phyloP scores from a whole-genome alignment of 2,329 filamentous ascomycete species.

The Lasiodiplodia citricola region DNA sequence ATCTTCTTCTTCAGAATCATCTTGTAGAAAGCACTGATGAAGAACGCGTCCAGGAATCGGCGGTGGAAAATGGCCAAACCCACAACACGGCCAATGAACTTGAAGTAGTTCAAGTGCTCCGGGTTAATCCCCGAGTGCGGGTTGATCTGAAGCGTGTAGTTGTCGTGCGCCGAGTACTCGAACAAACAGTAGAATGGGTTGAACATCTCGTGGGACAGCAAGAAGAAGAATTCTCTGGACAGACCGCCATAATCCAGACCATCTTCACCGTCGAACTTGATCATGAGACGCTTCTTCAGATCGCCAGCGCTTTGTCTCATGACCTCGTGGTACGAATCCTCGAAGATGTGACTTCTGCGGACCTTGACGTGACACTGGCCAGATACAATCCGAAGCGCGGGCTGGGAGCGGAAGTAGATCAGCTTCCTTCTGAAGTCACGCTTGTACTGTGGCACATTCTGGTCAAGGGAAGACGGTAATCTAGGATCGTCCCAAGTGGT shows the following conservation, averaged over 20 bases:
- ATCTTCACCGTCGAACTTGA: slow-evolving; percentile 99
- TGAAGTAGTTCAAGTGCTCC: slow-evolving; percentile 99
- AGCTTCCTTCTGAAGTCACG: slow-evolving; percentile 97
- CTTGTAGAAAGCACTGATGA: slow-evolving; percentile 98
- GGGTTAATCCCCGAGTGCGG: slow-evolving; percentile 99
- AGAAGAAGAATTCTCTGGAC: slow-evolving; percentile 98
- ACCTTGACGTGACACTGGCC: slow-evolving; percentile 99
- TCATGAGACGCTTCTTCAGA: slow-evolving; percentile 98
- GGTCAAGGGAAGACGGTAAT: slow-evolving; percentile 91
- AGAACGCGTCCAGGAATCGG: slow-evolving; percentile 97
- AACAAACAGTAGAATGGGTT: slow-evolving; percentile 99
- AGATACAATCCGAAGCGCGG: slow-evolving; percentile 90
- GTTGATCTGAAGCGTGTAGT: slow-evolving; percentile 99
- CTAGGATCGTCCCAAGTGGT: slow-evolving; percentile 99
- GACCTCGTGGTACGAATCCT: slow-evolving; percentile 98
- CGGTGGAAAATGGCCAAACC: slow-evolving; percentile 97
- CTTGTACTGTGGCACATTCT: slow-evolving; percentile 99
- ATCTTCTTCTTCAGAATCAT: slow-evolving; percentile 98
- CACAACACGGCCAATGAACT: slow-evolving; percentile 97
- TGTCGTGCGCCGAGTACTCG: slow-evolving; percentile 99
- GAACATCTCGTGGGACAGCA: slow-evolving; percentile 99
- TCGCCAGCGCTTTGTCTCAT: slow-evolving; percentile 95
- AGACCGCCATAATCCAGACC: slow-evolving; percentile 97
- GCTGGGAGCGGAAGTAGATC: slow-evolving; percentile 99
- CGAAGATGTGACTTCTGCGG: slow-evolving; percentile 93